Evolutionary conservation across 2,329 filamentous ascomycete species (phyloP).

Genomic region (Huntiella omanensis): DNA sequence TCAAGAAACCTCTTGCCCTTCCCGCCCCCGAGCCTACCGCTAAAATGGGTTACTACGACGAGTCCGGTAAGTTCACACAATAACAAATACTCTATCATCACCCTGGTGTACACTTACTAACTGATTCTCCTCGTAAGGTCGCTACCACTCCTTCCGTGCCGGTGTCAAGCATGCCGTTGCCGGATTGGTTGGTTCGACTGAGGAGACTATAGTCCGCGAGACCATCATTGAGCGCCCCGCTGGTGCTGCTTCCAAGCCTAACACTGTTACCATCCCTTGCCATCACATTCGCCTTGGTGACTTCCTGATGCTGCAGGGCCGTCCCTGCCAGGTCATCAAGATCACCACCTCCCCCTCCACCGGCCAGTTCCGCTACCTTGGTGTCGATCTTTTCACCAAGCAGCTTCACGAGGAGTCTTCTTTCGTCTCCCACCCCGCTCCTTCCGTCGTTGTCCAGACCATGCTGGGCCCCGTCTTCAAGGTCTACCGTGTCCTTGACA

Average conservation of each 20-base stretch:
- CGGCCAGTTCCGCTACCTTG: constrained; percentile 98
- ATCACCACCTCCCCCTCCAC: constrained; percentile 97
- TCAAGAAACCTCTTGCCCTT: constrained; percentile 11
- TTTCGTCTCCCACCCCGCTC: constrained; percentile 91
- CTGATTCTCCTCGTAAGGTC: constrained; percentile 22
- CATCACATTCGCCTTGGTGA: constrained; percentile 99
- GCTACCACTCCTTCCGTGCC: constrained; percentile 40
- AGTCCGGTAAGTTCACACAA: constrained; percentile 29
- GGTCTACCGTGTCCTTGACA: constrained; percentile 98
- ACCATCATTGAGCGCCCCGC: constrained; percentile 17
- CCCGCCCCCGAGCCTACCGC: constrained; percentile 14
- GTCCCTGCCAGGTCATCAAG: constrained; percentile 98
- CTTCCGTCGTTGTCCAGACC: constrained; percentile 95
- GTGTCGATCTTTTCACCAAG: constrained; percentile 99
- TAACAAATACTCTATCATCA: background rate
- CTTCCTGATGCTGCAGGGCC: constrained; percentile 95
- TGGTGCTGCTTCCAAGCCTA: constrained; percentile 28
- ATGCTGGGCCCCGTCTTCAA: constrained; percentile 99
- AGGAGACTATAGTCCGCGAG: constrained; percentile 28
- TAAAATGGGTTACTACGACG: constrained; percentile 49
- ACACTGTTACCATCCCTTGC: constrained; percentile 96
- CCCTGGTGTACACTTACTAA: background rate
- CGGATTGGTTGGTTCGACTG: constrained; percentile 29
- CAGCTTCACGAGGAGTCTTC: constrained; percentile 97
- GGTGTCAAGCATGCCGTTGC: constrained; percentile 38